phyloP scores from a whole-genome alignment of 2,329 filamentous ascomycete species.

The Colletotrichum cordylinicola region DNA sequence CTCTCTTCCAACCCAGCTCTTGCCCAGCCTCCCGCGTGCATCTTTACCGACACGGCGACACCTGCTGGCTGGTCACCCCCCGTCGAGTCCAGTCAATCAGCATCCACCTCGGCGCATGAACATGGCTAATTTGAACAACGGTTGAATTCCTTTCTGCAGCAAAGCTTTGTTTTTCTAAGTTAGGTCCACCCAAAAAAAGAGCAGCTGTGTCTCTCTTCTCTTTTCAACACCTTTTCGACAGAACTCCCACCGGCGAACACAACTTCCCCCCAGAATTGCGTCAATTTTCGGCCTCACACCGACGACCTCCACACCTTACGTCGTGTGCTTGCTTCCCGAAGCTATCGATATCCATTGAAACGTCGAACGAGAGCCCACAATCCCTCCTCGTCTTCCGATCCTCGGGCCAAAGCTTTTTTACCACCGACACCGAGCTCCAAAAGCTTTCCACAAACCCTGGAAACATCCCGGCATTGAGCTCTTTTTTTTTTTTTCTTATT shows the following conservation, averaged over 20 bases:
- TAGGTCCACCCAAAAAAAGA: not conserved
- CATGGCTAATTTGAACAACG: constrained; percentile 12
- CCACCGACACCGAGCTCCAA: constrained; percentile 7
- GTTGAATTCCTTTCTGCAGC: not conserved
- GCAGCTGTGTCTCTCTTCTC: not conserved
- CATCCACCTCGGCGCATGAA: constrained; percentile 18
- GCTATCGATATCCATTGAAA: constrained; percentile 4
- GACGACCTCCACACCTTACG: not conserved
- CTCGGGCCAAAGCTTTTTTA: constrained; percentile 18
- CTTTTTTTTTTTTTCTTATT: not conserved
- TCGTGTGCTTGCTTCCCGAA: not conserved
- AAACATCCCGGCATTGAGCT: not conserved
- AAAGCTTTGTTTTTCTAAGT: not conserved
- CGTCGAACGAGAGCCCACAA: constrained; percentile 11
- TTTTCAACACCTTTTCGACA: not conserved
- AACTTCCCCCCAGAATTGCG: not conserved
- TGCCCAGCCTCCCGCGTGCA: not conserved
- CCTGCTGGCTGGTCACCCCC: not conserved
- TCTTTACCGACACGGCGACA: not conserved
- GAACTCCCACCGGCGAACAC: not conserved
- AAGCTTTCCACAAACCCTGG: not conserved
- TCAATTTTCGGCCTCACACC: not conserved
- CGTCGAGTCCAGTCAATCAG: not conserved
- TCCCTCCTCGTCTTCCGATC: constrained; percentile 12
- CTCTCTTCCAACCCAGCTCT: not conserved